Base-by-base conservation (phyloP, 495 filamentous ascomycete species). In the Oleoguttula mirabilis region DNA sequence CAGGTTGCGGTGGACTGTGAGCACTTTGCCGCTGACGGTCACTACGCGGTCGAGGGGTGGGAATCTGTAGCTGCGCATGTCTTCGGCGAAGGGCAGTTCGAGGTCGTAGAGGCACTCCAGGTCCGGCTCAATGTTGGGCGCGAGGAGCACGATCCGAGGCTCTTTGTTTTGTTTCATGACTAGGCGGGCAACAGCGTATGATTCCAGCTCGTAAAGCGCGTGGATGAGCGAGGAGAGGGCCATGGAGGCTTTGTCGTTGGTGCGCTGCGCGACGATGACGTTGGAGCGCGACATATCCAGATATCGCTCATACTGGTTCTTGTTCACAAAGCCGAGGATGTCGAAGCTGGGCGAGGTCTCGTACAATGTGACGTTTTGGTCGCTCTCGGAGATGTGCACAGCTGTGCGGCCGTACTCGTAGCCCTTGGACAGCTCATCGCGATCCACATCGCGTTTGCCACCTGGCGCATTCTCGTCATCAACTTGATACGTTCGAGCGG, bases 321-420 rank as follows among this genome's bases (percentile, higher is more conserved):
- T 39, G 35, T 53, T 45, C 14, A 96, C 65, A 50, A 99, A 99
- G 2, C 92, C 92, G 42, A 96, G 66, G 19, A 96, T 76, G 2
- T 84, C 79, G 45, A 95, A 69, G 10, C 72, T 66, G 17, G 82
- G 72, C 23, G 63, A 68, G 0, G 87, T 92, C 50, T 92, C 79
- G 22, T 94, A 66, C 38, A 76, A 83, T 2, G 82, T 87, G 37
- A 94, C 70, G 35, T 83, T 79, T 48, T 80, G 68, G 46, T 99
- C 92, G 1, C 79, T 79, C 47, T 82, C 78, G 50, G 72, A 81
- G 52, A 99, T 93, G 48, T 80, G 79, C 1, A 96, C 88, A 0
- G 84, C 84, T 0, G 88, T 94, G 28, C 84, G 72, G 39, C 92
- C 92, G 60, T 96, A 99, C 54, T 84, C 80, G 55, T 90, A 99